Evolutionary conservation across 345 rosid species (phyloP).

Genomic region (Geranium brycei): DNA sequence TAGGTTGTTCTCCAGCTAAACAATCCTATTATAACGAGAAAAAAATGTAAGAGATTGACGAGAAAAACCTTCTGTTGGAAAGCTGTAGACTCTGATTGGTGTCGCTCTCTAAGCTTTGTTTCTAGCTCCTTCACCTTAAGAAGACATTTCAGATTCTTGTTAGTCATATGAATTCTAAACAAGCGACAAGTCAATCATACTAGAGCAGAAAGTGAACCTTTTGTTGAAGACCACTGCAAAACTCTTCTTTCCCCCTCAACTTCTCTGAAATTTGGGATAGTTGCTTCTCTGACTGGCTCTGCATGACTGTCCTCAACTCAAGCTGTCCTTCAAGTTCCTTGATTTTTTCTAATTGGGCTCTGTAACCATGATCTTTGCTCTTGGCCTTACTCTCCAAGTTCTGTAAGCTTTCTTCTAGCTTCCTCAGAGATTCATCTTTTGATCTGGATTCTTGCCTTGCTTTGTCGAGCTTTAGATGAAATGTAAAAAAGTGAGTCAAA

Average conservation of each 20-base stretch:
- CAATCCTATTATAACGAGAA: slow-evolving; percentile 2
- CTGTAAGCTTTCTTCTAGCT: slow-evolving; percentile 69
- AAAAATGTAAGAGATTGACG: neutral
- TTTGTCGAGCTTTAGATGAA: slow-evolving; percentile 50
- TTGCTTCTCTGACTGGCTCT: slow-evolving; percentile 53
- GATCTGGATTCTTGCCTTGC: slow-evolving; percentile 62
- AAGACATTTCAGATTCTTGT: slow-evolving; percentile 9
- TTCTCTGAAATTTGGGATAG: slow-evolving; percentile 45
- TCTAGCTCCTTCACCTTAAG: slow-evolving; percentile 67
- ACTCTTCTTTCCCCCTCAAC: slow-evolving; percentile 62
- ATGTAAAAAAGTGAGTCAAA: slow-evolving; percentile 5
- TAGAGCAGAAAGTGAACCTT: slow-evolving; percentile 32
- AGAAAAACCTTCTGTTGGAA: slow-evolving; percentile 46
- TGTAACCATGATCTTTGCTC: slow-evolving; percentile 49
- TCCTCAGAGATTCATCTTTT: slow-evolving; percentile 66
- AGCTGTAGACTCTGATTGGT: slow-evolving; percentile 38
- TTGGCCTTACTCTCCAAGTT: slow-evolving; percentile 55
- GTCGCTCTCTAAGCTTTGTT: slow-evolving; percentile 45
- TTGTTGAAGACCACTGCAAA: slow-evolving; percentile 46
- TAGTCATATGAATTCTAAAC: slow-evolving; percentile 4
- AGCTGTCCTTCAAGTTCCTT: slow-evolving; percentile 77
- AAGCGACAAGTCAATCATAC: slow-evolving; percentile 2
- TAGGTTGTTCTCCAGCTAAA: neutral
- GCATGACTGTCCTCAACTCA: slow-evolving; percentile 31
- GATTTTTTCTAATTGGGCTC: slow-evolving; percentile 56